A percentile compares a stretch with the other conserved stretches of the same genome.
Conservation (phyloP, 2,329 filamentous ascomycete genomes). For the Beauveria pseudobassiana region DNA sequence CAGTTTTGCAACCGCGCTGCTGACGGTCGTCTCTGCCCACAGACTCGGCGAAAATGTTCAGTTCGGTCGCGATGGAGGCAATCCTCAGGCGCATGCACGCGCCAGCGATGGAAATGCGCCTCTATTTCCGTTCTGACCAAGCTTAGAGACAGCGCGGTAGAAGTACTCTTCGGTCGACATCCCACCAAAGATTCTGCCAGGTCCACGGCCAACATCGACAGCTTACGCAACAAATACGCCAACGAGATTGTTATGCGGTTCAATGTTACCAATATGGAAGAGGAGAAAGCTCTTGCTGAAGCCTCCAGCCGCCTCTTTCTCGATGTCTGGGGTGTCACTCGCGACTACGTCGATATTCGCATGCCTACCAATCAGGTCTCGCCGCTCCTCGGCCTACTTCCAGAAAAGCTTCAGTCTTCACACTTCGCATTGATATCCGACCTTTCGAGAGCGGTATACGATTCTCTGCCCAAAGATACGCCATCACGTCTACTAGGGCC, state of each 20-base stretch:
- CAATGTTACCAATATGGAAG: constrained; percentile 61
- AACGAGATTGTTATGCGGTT: constrained; percentile 87
- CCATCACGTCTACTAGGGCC: constrained; percentile 14
- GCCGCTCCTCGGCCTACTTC: constrained; percentile 72
- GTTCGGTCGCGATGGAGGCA: neutral
- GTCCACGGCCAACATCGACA: constrained; percentile 20
- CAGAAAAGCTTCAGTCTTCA: constrained; percentile 60
- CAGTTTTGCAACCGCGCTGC: neutral
- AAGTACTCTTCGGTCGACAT: constrained; percentile 42
- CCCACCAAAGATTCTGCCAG: constrained; percentile 22
- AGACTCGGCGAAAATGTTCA: neutral
- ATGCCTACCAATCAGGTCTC: constrained; percentile 68
- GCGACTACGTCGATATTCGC: constrained; percentile 77
- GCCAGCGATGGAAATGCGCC: constrained; percentile 15
- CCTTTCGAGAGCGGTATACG: constrained; percentile 67
- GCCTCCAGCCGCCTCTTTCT: constrained; percentile 70
- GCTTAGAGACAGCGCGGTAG: constrained; percentile 42
- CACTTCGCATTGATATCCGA: constrained; percentile 74
- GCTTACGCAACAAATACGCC: constrained; percentile 50
- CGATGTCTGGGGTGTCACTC: constrained; percentile 83
- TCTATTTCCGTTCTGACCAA: constrained; percentile 42
- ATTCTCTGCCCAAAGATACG: constrained; percentile 29
- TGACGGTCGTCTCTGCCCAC: constrained; percentile 3
- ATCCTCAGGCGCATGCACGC: constrained; percentile 2
- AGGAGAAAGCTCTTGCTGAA: constrained; percentile 63